A percentile compares a stretch with the other conserved stretches of the same genome.
These are phyloP conservation scores for Podila horticola DNA, from an alignment of 192 early-diverging fungal genomes.

Conservation along the genomic window DNA sequence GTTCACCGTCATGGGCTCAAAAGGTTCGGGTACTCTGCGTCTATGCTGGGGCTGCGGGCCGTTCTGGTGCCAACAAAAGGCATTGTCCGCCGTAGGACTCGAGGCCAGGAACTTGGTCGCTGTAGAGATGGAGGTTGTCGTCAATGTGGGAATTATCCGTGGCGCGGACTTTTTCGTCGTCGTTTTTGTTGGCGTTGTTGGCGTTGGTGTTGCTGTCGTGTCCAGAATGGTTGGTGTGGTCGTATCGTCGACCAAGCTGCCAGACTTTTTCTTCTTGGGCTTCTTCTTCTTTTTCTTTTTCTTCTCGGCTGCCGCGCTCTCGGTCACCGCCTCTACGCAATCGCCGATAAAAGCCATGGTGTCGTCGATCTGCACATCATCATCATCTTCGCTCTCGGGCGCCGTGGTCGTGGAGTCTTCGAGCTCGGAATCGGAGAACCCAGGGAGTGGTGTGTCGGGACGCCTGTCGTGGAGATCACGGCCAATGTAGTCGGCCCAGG, in stretches of 20 bases:
- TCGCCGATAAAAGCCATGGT: neutral
- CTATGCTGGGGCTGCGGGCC: neutral
- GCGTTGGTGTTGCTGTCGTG: neutral
- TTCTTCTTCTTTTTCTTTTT: slow-evolving; percentile 2
- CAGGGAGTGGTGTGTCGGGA: too few relatives aligned
- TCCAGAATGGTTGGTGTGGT: neutral
- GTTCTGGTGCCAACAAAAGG: neutral
- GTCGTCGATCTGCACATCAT: neutral
- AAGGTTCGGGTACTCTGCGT: neutral
- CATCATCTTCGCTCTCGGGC: neutral
- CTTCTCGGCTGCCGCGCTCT: neutral
- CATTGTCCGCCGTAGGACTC: neutral
- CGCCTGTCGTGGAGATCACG: too few relatives aligned
- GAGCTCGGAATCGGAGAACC: neutral
- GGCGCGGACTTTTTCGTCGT: too few relatives aligned
- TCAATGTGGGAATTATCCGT: too few relatives aligned
- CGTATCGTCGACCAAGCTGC: neutral
- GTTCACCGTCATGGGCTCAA: neutral
- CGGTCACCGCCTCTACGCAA: neutral
- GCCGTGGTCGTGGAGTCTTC: neutral
- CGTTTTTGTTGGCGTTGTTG: neutral
- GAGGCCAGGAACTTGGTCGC: too few relatives aligned
- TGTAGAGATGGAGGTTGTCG: too few relatives aligned
- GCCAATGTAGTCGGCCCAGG: too few relatives aligned
- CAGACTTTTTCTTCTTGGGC: neutral